These are phyloP conservation scores for Fusarium buxicola DNA, from an alignment of 2,329 filamentous ascomycete genomes.

Conservation along the genomic window DNA sequence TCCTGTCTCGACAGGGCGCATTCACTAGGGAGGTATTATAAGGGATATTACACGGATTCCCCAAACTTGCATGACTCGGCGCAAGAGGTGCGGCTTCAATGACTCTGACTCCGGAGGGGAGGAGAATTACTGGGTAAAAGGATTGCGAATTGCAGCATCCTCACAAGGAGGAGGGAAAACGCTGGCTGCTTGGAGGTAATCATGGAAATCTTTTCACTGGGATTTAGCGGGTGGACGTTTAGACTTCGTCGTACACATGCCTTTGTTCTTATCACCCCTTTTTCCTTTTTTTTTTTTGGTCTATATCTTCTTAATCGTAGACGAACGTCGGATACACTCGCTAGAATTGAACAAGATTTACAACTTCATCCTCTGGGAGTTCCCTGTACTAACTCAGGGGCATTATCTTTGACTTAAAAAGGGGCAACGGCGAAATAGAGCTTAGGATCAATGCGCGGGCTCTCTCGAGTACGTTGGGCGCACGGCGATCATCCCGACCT, in stretches of 20 bases:
- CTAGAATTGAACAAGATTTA: constrained; percentile 36
- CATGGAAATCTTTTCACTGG: constrained; percentile 32
- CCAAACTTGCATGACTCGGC: constrained; percentile 47
- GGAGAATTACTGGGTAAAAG: constrained; percentile 40
- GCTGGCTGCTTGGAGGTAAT: constrained; percentile 34
- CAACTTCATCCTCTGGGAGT: background rate
- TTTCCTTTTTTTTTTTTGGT: constrained; percentile 25
- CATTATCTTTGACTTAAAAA: background rate
- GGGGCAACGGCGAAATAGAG: too few species aligned
- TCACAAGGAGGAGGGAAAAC: constrained; percentile 5
- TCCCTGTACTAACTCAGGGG: background rate
- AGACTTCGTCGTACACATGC: constrained; percentile 34
- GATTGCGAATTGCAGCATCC: constrained; percentile 19
- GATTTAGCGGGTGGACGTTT: constrained; percentile 40
- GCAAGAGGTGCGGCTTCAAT: constrained; percentile 42
- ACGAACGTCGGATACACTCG: constrained; percentile 39
- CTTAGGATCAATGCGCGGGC: too few species aligned
- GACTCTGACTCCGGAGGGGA: constrained; percentile 37
- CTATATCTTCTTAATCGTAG: constrained; percentile 46
- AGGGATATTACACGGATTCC: constrained; percentile 30
- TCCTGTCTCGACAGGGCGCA: constrained; percentile 19
- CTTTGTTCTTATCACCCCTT: constrained; percentile 20
- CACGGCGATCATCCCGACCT: background rate
- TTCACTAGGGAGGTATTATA: constrained; percentile 38
- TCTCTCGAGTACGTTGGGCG: background rate